Percentiles rank a stretch among this genome's conserved stretches.
These are phyloP conservation scores for Phytophthora sojae DNA, from an alignment of 352 stramenopile species.

Conservation along the genomic window DNA sequence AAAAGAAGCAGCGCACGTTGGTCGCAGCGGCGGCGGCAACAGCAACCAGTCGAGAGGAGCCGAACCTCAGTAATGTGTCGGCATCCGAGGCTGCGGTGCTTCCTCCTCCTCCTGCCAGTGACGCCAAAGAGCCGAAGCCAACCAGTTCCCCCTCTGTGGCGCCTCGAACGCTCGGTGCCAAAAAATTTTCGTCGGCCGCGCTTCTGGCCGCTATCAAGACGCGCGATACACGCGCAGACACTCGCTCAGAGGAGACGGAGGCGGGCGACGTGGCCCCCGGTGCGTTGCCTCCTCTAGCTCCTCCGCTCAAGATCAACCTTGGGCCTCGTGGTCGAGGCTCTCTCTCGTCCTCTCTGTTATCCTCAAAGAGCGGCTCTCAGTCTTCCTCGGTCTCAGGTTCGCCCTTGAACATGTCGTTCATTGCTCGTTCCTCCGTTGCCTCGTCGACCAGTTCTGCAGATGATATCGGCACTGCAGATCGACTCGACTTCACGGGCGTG, in stretches of 20 bases:
- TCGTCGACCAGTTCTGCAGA: constrained; percentile 41
- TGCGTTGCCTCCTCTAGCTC: constrained; percentile 21
- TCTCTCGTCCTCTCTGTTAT: constrained; percentile 15
- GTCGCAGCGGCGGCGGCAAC: not conserved
- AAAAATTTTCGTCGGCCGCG: constrained; percentile 28
- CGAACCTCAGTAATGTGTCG: not conserved
- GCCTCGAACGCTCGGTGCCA: constrained; percentile 1
- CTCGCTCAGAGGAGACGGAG: constrained; percentile 40
- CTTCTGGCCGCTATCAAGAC: constrained; percentile 40
- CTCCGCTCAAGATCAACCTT: constrained; percentile 36
- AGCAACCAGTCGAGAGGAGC: not conserved
- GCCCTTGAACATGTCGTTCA: constrained; percentile 24
- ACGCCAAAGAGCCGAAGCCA: not conserved
- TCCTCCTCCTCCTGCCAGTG: constrained; percentile 5
- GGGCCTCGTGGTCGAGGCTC: constrained; percentile 23
- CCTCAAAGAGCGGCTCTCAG: constrained; percentile 4
- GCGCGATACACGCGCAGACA: constrained; percentile 25
- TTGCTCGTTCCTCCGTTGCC: constrained; percentile 29
- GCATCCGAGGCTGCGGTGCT: constrained; percentile 18
- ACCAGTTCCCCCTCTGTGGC: not conserved
- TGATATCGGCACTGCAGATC: constrained; percentile 31
- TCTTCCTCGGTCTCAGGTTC: constrained; percentile 21
- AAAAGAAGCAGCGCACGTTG: not conserved
- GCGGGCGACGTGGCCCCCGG: constrained; percentile 33
- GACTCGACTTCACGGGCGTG: constrained; percentile 62